Conservation (phyloP, 2,329 filamentous ascomycete species). For the Arthrobotrys megalospora region DNA sequence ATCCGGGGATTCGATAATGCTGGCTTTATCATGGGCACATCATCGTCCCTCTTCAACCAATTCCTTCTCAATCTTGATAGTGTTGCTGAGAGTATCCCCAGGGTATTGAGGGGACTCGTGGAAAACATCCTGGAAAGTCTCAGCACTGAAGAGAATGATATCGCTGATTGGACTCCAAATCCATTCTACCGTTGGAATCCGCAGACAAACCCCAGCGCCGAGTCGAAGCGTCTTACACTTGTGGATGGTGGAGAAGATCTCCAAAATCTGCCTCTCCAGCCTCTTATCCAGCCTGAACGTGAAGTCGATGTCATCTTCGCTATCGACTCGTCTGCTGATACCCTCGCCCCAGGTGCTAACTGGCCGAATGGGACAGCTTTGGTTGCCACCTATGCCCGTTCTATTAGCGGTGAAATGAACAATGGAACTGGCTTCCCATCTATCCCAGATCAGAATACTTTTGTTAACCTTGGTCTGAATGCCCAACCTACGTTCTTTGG, state of each 20-base stretch:
- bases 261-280: constrained; percentile 84
- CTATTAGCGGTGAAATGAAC: constrained; percentile 69
- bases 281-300: constrained; percentile 80
- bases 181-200: constrained; percentile 80
- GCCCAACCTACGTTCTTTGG: constrained; percentile 84
- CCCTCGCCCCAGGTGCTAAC: constrained; percentile 68
- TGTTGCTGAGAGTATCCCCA: constrained; percentile 67
- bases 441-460: constrained; percentile 81
- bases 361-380: constrained; percentile 86
- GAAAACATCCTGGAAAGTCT: constrained; percentile 70
- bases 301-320: constrained; percentile 86
- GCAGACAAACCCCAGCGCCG: constrained; percentile 73
- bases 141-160: constrained; percentile 74
- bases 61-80: constrained; percentile 77
- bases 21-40: constrained; percentile 88
- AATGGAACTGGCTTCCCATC: constrained; percentile 81
- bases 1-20: constrained; percentile 85
- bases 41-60: constrained; percentile 86
- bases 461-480: constrained; percentile 83
- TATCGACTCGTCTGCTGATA: constrained; percentile 83
- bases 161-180: constrained; percentile 81
- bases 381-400: constrained; percentile 81
- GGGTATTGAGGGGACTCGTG: constrained; percentile 71
- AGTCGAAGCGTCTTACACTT: constrained; percentile 74
- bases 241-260: constrained; percentile 84